phyloP scores from a whole-genome alignment of 208 protist genomes.

The Porcisia deanei region DNA sequence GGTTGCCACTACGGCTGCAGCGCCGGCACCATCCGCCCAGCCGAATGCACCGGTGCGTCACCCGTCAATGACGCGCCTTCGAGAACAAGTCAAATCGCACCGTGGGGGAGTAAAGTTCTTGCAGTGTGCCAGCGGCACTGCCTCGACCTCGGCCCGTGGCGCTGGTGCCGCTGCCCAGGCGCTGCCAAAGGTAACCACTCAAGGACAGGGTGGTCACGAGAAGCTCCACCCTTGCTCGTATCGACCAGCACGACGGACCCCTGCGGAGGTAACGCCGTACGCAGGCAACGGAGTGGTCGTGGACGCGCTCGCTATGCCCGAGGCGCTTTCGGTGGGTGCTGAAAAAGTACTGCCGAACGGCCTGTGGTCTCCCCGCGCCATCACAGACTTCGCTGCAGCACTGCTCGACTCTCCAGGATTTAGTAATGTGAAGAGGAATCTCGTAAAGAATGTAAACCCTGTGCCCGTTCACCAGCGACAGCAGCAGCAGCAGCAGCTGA shows the following conservation, averaged over 20 bases:
- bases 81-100: neutral
- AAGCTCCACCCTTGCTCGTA: slow-evolving; percentile 4
- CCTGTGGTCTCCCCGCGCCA: slow-evolving; percentile 26
- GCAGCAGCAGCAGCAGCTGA: neutral
- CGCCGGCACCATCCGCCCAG: slow-evolving; percentile 13
- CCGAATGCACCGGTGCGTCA: slow-evolving; percentile 10
- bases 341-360: slow-evolving; percentile 24
- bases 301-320: neutral
- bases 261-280: neutral
- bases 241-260: slow-evolving; percentile 4
- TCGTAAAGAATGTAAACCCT: neutral
- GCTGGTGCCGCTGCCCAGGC: neutral
- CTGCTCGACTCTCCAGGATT: slow-evolving; percentile 1
- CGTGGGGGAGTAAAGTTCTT: neutral
- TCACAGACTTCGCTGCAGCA: slow-evolving; percentile 12
- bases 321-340: neutral
- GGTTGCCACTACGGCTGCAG: neutral
- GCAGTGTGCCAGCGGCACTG: neutral
- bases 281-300: neutral
- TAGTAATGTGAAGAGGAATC: neutral
- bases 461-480: neutral
- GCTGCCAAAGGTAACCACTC: neutral
- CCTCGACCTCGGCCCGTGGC: neutral
- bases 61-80: slow-evolving; percentile 20
- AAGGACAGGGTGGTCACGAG: neutral